Base-by-base conservation (phyloP, 202 grass and related monocot species). In the Dendrocalamus latiflorus region DNA sequence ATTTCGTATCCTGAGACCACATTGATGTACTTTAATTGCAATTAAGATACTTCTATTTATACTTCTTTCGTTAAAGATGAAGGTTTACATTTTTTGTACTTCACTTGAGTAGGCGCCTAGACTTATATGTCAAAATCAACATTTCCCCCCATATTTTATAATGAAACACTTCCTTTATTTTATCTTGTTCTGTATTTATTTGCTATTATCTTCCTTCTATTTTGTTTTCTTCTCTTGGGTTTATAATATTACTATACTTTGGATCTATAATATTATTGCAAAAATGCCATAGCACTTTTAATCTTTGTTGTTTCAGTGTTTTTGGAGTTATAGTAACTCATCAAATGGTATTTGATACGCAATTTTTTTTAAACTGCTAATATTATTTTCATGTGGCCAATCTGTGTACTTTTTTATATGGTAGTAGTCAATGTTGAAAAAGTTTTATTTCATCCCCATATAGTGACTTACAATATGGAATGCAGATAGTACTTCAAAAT, bases 11-110 rank as follows among this genome's bases (percentile, higher is more conserved):
- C 9, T 50, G 51, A 74, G 54, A 66, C 49, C 39, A 86, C 77
- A 49, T 81, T 60, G 11, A 49, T 78, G 16, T 67, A 67, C 47
- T 72, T 38, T 67, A 78, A 49, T 83, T 67, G 25, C 21, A 75
- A 51, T 67, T 50, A 59, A 79, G 39, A 8, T 47, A 49, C 25
- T 72, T 64, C 3, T 63, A 42, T 78, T 56, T 79, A 61, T 59
- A 22, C 37, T 53, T 47, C 6, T 8, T 58, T 57, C 20, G 25
- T 17, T 18, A 34, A 56, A 16, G 11, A 57, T 45, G 48, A 44
- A 36, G 30, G 2, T 76, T 76, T 44, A 49, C 25, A 21, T 34
- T 64, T 8, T 76, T 75, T 87, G 28, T 82, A 66, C 39, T 72
- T 71, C 21, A 24, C 14, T 68, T 57, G 21, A 58, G 58, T 28